A percentile compares a stretch with the other conserved stretches of the same genome.
phyloP scores from a whole-genome alignment of 176 grass and related monocot species.

The Alloteropsis semialata region DNA sequence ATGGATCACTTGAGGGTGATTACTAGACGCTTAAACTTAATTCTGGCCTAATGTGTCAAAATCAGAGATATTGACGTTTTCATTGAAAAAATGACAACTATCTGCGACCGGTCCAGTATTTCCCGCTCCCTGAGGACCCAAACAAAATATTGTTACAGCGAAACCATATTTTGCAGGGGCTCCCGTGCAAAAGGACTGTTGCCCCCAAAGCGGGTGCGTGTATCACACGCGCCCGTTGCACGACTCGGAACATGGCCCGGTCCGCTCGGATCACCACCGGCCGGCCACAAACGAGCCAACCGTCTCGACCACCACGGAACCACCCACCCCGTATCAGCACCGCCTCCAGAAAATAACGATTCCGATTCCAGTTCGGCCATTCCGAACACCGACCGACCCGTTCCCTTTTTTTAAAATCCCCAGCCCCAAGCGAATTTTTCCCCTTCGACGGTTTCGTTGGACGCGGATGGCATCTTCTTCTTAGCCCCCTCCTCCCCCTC shows the following conservation, averaged over 20 bases:
- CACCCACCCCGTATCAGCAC: not conserved
- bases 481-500: not conserved
- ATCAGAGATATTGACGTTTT: not conserved
- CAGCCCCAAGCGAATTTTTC: not conserved
- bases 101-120: not conserved
- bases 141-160: not conserved
- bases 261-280: not conserved
- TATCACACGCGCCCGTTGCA: conserved; percentile 23
- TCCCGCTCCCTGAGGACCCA: not conserved
- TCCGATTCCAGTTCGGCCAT: not conserved
- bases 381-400: not conserved
- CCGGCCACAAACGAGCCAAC: not conserved
- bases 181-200: not conserved
- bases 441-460: conserved; percentile 29
- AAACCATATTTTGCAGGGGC: not conserved
- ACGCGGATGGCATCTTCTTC: conserved; percentile 31
- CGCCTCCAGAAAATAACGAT: conserved; percentile 15
- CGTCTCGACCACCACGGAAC: conserved; percentile 12
- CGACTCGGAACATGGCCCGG: not conserved
- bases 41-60: not conserved
- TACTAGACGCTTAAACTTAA: too few relatives aligned
- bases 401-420: conserved; percentile 18
- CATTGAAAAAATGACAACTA: not conserved
- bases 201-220: conserved; percentile 8
- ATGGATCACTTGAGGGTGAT: too few relatives aligned